Evolutionary conservation across 495 filamentous ascomycete genomes (phyloP).

Genomic region (Podospora didyma): DNA sequence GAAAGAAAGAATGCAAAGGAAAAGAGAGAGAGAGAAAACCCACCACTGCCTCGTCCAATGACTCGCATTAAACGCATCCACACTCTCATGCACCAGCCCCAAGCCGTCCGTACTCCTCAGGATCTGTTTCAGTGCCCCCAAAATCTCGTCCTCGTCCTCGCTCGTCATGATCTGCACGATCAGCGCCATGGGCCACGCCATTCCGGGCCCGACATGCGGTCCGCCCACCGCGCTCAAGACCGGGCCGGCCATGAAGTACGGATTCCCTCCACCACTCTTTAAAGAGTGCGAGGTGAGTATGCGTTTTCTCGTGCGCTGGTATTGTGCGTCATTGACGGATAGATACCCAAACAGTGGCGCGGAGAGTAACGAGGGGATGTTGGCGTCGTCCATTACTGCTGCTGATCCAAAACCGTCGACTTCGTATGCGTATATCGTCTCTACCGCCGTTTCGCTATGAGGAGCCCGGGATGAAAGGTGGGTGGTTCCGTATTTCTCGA

Average conservation of each 20-base stretch:
- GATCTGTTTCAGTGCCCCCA: slow-evolving; percentile 39
- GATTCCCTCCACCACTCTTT: slow-evolving; percentile 33
- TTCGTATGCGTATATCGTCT: slow-evolving; percentile 56
- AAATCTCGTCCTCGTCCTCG: slow-evolving; percentile 46
- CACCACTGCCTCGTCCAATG: slow-evolving; percentile 60
- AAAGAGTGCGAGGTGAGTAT: slow-evolving; percentile 27
- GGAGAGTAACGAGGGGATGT: slow-evolving; percentile 54
- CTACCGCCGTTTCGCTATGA: neutral
- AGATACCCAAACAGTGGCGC: slow-evolving; percentile 52
- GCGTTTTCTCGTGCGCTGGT: slow-evolving; percentile 48
- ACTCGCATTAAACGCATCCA: slow-evolving; percentile 46
- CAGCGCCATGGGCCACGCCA: slow-evolving; percentile 55
- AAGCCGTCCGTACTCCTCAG: slow-evolving; percentile 50
- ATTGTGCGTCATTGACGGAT: slow-evolving; percentile 37
- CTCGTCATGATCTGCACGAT: slow-evolving; percentile 46
- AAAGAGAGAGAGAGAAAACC: too few species aligned
- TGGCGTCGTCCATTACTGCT: slow-evolving; percentile 60
- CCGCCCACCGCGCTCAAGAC: slow-evolving; percentile 52
- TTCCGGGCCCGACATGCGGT: slow-evolving; percentile 53
- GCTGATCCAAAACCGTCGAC: slow-evolving; percentile 54
- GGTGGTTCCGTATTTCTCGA: slow-evolving; percentile 49
- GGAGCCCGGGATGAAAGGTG: neutral
- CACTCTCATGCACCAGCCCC: slow-evolving; percentile 61
- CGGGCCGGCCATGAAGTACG: slow-evolving; percentile 54
- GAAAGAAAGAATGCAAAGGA: too few species aligned